A percentile compares a stretch with the other conserved stretches of the same genome.
Evolutionary conservation across 2,329 filamentous ascomycete species (phyloP).

Genomic region (Colletotrichum cereale): DNA sequence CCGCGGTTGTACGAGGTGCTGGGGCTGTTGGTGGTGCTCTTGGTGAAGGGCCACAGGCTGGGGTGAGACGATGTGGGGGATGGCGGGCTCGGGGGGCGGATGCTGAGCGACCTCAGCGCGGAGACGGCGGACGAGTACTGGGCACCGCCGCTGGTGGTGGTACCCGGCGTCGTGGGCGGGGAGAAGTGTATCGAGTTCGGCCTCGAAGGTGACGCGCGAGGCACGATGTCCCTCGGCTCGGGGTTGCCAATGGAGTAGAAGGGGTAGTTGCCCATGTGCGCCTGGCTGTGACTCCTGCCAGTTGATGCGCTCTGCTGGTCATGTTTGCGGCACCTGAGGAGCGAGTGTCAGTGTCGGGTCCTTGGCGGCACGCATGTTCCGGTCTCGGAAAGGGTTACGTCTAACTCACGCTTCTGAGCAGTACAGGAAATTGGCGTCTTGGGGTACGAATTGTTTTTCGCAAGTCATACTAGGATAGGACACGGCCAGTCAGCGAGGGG

Average conservation of each 20-base stretch:
- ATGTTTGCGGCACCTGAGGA: constrained; percentile 63
- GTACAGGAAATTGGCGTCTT: constrained; percentile 69
- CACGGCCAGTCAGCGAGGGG: constrained; percentile 46
- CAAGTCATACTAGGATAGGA: constrained; percentile 71
- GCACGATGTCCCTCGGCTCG: constrained; percentile 73
- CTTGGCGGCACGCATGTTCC: neutral
- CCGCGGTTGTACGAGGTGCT: constrained; percentile 64
- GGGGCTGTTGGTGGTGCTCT: constrained; percentile 65
- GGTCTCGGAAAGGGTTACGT: constrained; percentile 1
- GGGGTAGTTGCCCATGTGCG: constrained; percentile 51
- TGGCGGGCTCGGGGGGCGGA: constrained; percentile 67
- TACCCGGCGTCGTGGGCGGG: constrained; percentile 61
- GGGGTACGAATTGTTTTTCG: constrained; percentile 74
- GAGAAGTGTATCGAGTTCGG: constrained; percentile 68
- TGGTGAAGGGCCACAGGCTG: constrained; percentile 67
- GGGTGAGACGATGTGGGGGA: constrained; percentile 61
- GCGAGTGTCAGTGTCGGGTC: constrained; percentile 15
- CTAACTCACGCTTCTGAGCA: constrained; percentile 72
- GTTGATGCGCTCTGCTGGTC: constrained; percentile 51
- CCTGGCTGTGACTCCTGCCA: constrained; percentile 32
- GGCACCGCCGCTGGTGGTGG: constrained; percentile 42
- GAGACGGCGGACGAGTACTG: constrained; percentile 66
- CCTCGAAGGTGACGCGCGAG: constrained; percentile 72
- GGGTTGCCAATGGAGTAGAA: constrained; percentile 60
- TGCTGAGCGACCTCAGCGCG: constrained; percentile 66